Evolutionary conservation across 768 basidiomycete genomes (phyloP).

Genomic region (Phylloporus sp.): DNA sequence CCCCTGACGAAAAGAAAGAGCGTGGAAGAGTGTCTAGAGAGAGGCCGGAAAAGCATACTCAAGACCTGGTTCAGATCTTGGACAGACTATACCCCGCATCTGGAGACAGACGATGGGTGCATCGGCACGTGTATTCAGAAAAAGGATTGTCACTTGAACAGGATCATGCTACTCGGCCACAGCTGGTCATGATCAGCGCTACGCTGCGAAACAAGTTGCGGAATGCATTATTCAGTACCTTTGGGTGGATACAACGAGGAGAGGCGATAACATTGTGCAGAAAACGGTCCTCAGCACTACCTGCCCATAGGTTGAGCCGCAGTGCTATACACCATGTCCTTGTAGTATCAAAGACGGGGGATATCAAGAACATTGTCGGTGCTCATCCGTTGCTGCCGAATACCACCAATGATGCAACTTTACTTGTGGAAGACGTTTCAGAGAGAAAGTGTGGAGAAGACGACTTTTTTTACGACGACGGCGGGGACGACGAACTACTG

Average conservation of each 20-base stretch:
- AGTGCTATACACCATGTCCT: slow-evolving; percentile 52
- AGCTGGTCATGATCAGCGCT: slow-evolving; percentile 68
- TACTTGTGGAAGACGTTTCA: neutral
- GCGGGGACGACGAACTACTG: slow-evolving; percentile 17
- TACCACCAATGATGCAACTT: neutral
- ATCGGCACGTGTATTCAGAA: neutral
- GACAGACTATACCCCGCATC: slow-evolving; percentile 49
- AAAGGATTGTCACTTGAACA: slow-evolving; percentile 10
- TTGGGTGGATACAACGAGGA: slow-evolving; percentile 53
- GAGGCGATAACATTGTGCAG: slow-evolving; percentile 32
- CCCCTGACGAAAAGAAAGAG: slow-evolving; percentile 39
- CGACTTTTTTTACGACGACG: slow-evolving; percentile 23
- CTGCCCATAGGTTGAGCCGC: slow-evolving; percentile 25
- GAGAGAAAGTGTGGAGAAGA: slow-evolving; percentile 7
- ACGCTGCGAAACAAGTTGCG: slow-evolving; percentile 52
- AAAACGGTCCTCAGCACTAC: slow-evolving; percentile 23
- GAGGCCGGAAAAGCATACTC: slow-evolving; percentile 51
- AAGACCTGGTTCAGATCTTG: slow-evolving; percentile 56
- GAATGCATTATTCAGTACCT: slow-evolving; percentile 44
- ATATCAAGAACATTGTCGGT: slow-evolving; percentile 52
- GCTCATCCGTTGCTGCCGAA: slow-evolving; percentile 28
- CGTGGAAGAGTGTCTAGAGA: slow-evolving; percentile 35
- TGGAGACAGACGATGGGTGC: slow-evolving; percentile 8
- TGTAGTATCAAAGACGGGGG: slow-evolving; percentile 52
- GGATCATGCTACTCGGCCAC: slow-evolving; percentile 34